These are phyloP conservation scores for Spergularia azorica DNA, from an alignment of 179 eudicot genomes.

Conservation along the genomic window DNA sequence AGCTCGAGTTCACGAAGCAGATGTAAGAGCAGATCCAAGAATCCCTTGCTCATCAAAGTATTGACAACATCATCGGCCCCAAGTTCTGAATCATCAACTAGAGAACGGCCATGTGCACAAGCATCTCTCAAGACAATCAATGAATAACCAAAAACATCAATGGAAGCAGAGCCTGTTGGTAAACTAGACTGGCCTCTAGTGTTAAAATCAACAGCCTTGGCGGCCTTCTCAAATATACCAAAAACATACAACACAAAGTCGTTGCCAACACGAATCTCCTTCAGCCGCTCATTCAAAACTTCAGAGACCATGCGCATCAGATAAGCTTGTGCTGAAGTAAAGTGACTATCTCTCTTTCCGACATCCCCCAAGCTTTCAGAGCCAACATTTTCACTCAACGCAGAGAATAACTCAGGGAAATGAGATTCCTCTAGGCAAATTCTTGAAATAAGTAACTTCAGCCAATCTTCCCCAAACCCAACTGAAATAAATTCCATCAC, in stretches of 20 bases:
- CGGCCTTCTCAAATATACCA: conserved; percentile 49
- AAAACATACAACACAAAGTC: conserved; percentile 53
- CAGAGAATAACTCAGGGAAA: conserved; percentile 44
- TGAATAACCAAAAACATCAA: conserved; percentile 75
- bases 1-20: conserved; percentile 78
- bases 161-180: conserved; percentile 51
- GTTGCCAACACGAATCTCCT: conserved; percentile 39
- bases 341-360: conserved; percentile 22
- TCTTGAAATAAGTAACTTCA: conserved; percentile 65
- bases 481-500: conserved; percentile 36
- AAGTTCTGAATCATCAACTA: conserved; percentile 18
- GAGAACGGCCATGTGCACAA: conserved; percentile 43
- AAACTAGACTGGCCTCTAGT: conserved; percentile 42
- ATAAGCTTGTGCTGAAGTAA: conserved; percentile 62
- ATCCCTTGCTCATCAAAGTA: conserved; percentile 51
- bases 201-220: conserved; percentile 37
- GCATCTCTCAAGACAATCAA: conserved; percentile 72
- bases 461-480: conserved; percentile 77
- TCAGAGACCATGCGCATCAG: conserved; percentile 60
- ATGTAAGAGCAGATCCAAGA: conserved; percentile 58
- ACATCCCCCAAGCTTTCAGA: conserved; percentile 23
- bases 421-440: conserved; percentile 61
- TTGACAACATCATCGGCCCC: conserved; percentile 34
- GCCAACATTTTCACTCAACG: conserved; percentile 26
- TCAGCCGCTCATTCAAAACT: conserved; percentile 52